phyloP scores from a whole-genome alignment of 805 yeast species.

The Zygosaccharomyces bisporus region DNA sequence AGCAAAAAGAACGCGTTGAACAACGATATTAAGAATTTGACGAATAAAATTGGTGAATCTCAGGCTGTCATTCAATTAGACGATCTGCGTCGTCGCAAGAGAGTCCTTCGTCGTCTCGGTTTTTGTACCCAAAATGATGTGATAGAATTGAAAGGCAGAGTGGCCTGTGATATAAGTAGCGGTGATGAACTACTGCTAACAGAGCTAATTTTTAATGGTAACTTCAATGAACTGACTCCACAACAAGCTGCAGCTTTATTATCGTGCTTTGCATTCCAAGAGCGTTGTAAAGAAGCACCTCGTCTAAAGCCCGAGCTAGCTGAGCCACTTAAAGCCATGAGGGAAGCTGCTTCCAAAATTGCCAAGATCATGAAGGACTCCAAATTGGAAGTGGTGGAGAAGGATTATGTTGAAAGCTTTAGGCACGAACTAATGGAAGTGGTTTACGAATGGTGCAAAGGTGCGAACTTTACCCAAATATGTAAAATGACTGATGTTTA shows the following conservation, averaged over 20 bases:
- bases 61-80: conserved; percentile 91
- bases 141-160: conserved; percentile 94
- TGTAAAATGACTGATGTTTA: conserved; percentile 99
- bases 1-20: conserved; percentile 59
- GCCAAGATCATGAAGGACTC: conserved; percentile 88
- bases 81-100: conserved; percentile 85
- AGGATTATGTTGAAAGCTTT: conserved; percentile 88
- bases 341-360: conserved; percentile 85
- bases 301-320: conserved; percentile 82
- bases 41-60: conserved; percentile 70
- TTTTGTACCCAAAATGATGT: conserved; percentile 84
- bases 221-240: conserved; percentile 79
- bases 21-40: conserved; percentile 53
- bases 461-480: conserved; percentile 92
- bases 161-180: conserved; percentile 92
- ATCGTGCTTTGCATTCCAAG: conserved; percentile 96
- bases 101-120: conserved; percentile 88
- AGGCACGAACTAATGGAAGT: conserved; percentile 96
- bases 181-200: conserved; percentile 83
- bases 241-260: conserved; percentile 90
- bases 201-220: conserved; percentile 92
- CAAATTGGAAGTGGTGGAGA: conserved; percentile 84
- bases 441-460: conserved; percentile 93
- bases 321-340: conserved; percentile 86
- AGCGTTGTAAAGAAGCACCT: conserved; percentile 84